Evolutionary conservation across 768 basidiomycete genomes (phyloP).

Genomic region (Macrolepiota albuminosa): DNA sequence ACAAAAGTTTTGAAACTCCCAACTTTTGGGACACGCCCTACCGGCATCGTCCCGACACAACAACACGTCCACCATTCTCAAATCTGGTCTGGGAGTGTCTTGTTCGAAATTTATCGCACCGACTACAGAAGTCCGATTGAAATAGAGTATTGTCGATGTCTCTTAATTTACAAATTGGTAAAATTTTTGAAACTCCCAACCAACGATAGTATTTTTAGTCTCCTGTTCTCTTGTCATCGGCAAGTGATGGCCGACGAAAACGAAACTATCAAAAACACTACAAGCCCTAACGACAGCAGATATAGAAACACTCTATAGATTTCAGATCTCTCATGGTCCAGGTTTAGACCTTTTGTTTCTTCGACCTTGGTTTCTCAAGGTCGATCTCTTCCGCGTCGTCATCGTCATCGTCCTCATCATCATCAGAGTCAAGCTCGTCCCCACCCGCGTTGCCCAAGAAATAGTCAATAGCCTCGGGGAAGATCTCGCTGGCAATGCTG

Average conservation of each 20-base stretch:
- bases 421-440: slow-evolving; percentile 60
- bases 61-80: no score
- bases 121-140: no score
- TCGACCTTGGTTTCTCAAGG: slow-evolving; percentile 75
- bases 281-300: background rate
- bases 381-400: slow-evolving; percentile 86
- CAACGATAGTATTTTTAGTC: background rate
- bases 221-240: slow-evolving; percentile 3
- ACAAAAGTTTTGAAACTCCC: no score
- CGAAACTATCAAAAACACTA: background rate
- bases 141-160: no score
- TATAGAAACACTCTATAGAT: background rate
- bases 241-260: slow-evolving; percentile 9
- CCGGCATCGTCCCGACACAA: no score
- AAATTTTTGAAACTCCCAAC: no score
- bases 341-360: slow-evolving; percentile 60
- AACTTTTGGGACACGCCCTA: no score
- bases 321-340: background rate
- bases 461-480: slow-evolving; percentile 76
- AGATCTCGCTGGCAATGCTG: slow-evolving; percentile 71
- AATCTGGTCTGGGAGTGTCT: no score
- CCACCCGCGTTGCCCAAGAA: slow-evolving; percentile 66
- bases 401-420: slow-evolving; percentile 65
- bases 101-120: no score
- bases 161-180: no score